Evolutionary conservation across 2,329 filamentous ascomycete genomes (phyloP).

Genomic region (Penicillium digitatum): DNA sequence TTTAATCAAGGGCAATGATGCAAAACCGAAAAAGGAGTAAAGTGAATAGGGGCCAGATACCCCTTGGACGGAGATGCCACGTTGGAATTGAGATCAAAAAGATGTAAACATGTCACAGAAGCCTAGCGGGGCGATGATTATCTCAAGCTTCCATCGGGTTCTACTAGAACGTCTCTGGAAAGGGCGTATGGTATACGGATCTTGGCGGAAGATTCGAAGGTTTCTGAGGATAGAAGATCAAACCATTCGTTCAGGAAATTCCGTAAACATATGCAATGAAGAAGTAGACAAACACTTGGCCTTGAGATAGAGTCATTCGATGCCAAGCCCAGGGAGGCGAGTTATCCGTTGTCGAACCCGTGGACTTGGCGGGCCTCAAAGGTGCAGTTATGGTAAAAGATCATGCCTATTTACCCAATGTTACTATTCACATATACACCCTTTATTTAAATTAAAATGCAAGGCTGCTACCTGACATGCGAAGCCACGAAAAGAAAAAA

Average conservation of each 20-base stretch:
- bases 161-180: constrained; percentile 31
- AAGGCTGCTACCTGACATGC: neutral
- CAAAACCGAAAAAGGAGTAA: neutral
- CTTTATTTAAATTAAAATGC: no score
- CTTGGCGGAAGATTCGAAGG: neutral
- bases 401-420: neutral
- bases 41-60: neutral
- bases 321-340: constrained; percentile 10
- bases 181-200: constrained; percentile 23
- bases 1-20: constrained; percentile 1
- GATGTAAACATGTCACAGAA: constrained; percentile 18
- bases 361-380: neutral
- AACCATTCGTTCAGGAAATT: neutral
- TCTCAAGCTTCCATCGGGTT: constrained; percentile 33
- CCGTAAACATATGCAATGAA: neutral
- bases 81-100: constrained; percentile 6
- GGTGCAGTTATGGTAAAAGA: neutral
- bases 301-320: neutral
- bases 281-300: neutral
- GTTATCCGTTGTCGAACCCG: constrained; percentile 13
- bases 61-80: constrained; percentile 6
- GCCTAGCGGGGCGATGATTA: constrained; percentile 10
- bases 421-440: neutral
- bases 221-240: neutral
- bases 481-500: no score